phyloP scores from a whole-genome alignment of 225 moss, liverwort and hornwort species.

The Thuidium tamariscinum region DNA sequence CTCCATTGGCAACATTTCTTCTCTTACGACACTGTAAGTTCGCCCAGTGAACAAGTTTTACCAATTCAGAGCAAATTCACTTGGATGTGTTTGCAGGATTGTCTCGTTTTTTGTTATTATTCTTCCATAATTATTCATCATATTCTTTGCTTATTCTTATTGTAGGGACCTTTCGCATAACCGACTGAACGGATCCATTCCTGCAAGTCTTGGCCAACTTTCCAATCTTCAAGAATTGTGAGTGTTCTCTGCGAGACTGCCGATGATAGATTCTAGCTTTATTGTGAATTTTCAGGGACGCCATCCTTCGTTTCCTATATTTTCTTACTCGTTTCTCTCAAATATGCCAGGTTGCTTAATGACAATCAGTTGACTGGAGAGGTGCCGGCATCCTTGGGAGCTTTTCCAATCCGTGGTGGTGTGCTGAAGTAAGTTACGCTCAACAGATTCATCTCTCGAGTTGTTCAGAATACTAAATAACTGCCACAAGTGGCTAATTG shows the following conservation, averaged over 20 bases:
- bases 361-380: conserved; percentile 74
- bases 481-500: neutral
- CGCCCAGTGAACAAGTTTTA: neutral
- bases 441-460: neutral
- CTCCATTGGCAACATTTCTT: conserved; percentile 35
- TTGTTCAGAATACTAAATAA: neutral
- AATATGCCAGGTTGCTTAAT: conserved; percentile 56
- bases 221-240: conserved; percentile 62
- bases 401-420: conserved; percentile 73
- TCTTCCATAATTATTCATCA: neutral
- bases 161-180: conserved; percentile 67
- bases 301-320: neutral
- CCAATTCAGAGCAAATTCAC: neutral
- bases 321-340: neutral
- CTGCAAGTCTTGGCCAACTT: conserved; percentile 54
- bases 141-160: neutral
- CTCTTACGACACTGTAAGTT: conserved; percentile 56
- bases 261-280: neutral
- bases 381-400: conserved; percentile 62
- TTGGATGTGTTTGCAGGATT: neutral
- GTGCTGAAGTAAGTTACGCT: conserved; percentile 51
- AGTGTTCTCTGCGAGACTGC: neutral
- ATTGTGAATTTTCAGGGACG: neutral
- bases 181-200: conserved; percentile 65
- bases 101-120: neutral